Base-by-base conservation (phyloP, 352 stramenopile genomes). In the Pythium dissotocum region DNA sequence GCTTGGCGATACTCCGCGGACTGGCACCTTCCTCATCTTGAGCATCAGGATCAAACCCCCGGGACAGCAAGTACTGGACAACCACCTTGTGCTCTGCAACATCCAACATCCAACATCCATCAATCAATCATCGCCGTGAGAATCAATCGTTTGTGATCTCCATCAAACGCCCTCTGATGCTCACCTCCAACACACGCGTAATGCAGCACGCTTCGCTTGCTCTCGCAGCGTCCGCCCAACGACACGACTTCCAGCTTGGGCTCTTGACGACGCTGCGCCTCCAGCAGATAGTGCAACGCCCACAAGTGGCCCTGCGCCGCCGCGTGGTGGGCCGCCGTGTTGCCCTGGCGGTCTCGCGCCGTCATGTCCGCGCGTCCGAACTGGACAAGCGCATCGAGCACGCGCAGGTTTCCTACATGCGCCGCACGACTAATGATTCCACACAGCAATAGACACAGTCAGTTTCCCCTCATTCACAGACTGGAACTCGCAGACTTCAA, bases 241-340 rank as follows among this genome's bases (percentile, higher is more conserved):
- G 46, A 18, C 3, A 65, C 48, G 3, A 56, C 49, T 14, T 60
- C 78, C 8, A 78, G 68, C 7, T 49, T 71, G 1, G 58, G 42
- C 6, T 48, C n/a, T 0, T 33, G 24, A 32, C 73, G 71, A 40
- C 74, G 55, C 58, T 89, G 74, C 1, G 73, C 72, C 57, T 89
- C 78, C 9, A 93, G 64, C 30, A 95, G 71, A 58, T 82, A 93
- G 58, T 95, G 87, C 42, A 95, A 72, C 46, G 83, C 73, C 82
- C 82, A 90, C 36, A 95, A 68, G 63, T 93, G 83, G 49, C 87
- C 85, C 57, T 90, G 75, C 9, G 76, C 78, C 4, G 85, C 83
- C 6, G 87, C 87, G 56, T 95, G 87, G 40, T 92, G 85, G 13
- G 80, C 79, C 10, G 83, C 71, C 9, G 82, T 91, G 69, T 93